Evolutionary conservation across 75 land plant species (phyloP).

Genomic region (Larix kaempferi): DNA sequence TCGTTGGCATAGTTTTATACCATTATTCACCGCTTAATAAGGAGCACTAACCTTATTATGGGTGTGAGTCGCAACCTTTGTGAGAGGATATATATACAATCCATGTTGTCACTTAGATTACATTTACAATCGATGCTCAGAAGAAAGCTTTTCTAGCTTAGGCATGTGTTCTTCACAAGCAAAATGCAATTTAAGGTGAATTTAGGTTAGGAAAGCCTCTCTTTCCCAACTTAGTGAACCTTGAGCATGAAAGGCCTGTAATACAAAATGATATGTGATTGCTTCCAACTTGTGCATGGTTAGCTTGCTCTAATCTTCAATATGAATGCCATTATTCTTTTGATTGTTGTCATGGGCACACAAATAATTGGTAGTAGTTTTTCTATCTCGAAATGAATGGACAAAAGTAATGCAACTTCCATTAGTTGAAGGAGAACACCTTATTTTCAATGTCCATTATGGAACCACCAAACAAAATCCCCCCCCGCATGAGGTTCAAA

Average conservation of each 20-base stretch:
- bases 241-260: constrained; percentile 4
- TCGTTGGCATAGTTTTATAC: too few relatives aligned
- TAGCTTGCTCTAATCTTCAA: neutral
- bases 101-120: neutral
- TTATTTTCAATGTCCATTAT: neutral
- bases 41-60: too few relatives aligned
- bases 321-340: neutral
- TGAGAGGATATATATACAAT: neutral
- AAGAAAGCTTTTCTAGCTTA: neutral
- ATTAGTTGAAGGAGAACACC: neutral
- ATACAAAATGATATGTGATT: neutral
- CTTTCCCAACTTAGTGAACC: neutral
- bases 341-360: neutral
- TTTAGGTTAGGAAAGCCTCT: neutral
- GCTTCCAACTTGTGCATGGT: neutral
- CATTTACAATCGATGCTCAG: neutral
- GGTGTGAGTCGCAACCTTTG: constrained; percentile 19
- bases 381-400: neutral
- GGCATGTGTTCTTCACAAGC: neutral
- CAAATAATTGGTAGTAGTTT: neutral
- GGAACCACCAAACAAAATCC: neutral
- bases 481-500: neutral
- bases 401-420: neutral
- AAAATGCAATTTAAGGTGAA: constrained; percentile 1
- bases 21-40: too few relatives aligned